Percentiles rank a stretch among this genome's conserved stretches.
phyloP scores from a whole-genome alignment of 164 flowering plant genomes.

The Annona cherimola region DNA sequence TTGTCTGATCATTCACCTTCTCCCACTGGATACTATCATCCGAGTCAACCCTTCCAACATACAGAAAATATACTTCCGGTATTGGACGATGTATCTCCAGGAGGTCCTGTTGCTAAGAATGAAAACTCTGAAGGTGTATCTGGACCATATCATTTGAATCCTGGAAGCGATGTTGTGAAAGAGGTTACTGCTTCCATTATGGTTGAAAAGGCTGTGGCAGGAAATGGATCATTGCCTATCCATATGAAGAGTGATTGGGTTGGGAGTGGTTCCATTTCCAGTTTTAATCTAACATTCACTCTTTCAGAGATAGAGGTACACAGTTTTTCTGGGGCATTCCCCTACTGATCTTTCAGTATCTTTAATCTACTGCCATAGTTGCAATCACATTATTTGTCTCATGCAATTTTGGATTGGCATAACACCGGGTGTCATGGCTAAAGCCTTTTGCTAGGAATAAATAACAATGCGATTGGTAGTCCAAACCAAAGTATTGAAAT shows the following conservation, averaged over 20 bases:
- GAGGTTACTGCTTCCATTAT: slow-evolving; percentile 33
- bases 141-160: slow-evolving; percentile 14
- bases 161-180: slow-evolving; percentile 49
- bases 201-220: slow-evolving; percentile 37
- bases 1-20: slow-evolving; percentile 20
- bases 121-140: slow-evolving; percentile 12
- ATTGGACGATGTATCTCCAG: slow-evolving; percentile 29
- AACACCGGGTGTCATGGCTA: not conserved
- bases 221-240: slow-evolving; percentile 13
- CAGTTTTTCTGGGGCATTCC: not conserved
- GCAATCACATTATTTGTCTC: not conserved
- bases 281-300: slow-evolving; percentile 63
- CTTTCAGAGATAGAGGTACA: slow-evolving; percentile 68
- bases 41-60: slow-evolving; percentile 13
- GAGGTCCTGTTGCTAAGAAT: slow-evolving; percentile 15
- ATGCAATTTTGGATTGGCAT: not conserved
- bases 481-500: too few relatives aligned
- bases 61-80: slow-evolving; percentile 15
- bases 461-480: not conserved
- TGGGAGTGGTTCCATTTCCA: slow-evolving; percentile 67
- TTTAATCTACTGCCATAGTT: not conserved
- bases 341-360: not conserved
- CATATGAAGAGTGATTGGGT: slow-evolving; percentile 40
- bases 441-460: not conserved
- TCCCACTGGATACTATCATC: slow-evolving; percentile 21